phyloP scores from a whole-genome alignment of 306 rosid species.

The Prunus persica region Prunus_persica_NCBIv2 NC_034013.1:18159501-18160000 shows the following conservation, averaged over 20 bases:
- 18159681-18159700: background rate
- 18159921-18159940: background rate
- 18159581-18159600: background rate
- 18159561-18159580: background rate
- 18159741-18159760: background rate
- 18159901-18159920: background rate
- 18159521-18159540: slow-evolving; percentile 36
- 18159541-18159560: slow-evolving; percentile 1
- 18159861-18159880: background rate
- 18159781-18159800: slow-evolving; percentile 11
- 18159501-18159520: slow-evolving; percentile 25
- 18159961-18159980: background rate
- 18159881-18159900: background rate
- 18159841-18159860: too few species aligned
- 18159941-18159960: background rate
- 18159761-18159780: background rate
- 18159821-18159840: background rate
- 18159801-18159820: slow-evolving; percentile 29
- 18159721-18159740: background rate
- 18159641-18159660: background rate
- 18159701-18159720: background rate
- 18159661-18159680: background rate
- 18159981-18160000: background rate
- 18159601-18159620: background rate
- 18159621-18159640: background rate